Evolutionary conservation across 2,329 filamentous ascomycete species (phyloP).

Genomic region (Diaporthe nobilis): DNA sequence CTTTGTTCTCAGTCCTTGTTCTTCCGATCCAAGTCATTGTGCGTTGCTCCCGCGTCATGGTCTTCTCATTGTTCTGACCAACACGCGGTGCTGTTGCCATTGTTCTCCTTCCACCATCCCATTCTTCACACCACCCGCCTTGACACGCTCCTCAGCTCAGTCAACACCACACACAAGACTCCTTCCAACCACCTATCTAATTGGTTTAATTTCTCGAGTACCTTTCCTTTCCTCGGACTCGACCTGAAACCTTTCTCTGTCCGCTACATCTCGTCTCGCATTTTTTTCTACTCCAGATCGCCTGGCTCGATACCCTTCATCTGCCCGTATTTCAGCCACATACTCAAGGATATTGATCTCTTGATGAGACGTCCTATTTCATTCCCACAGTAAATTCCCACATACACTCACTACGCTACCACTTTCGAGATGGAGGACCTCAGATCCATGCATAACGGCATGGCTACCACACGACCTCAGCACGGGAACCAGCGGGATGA

Average conservation of each 20-base stretch:
- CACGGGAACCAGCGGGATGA: constrained; percentile 53
- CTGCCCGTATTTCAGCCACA: not conserved
- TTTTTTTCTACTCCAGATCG: not conserved
- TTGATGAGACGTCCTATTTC: constrained; percentile 10
- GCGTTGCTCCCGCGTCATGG: constrained; percentile 16
- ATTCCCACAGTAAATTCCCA: not conserved
- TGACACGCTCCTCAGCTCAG: not conserved
- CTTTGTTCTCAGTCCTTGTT: constrained; percentile 33
- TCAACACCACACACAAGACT: not conserved
- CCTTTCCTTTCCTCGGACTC: not conserved
- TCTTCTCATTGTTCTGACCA: constrained; percentile 37
- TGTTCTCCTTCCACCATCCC: constrained; percentile 13
- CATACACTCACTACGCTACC: not conserved
- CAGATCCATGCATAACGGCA: constrained; percentile 42
- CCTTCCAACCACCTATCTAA: constrained; percentile 8
- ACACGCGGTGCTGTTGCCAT: constrained; percentile 33
- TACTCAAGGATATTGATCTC: constrained; percentile 9
- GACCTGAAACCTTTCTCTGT: constrained; percentile 16
- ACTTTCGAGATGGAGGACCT: constrained; percentile 47
- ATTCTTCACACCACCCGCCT: constrained; percentile 21
- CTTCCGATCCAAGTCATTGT: constrained; percentile 11
- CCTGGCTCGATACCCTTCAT: not conserved
- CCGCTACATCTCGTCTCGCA: not conserved
- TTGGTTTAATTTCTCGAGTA: constrained; percentile 10
- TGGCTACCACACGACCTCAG: constrained; percentile 43